These are phyloP conservation scores for Suillus plorans DNA, from an alignment of 768 basidiomycete genomes.

Conservation along the genomic window DNA sequence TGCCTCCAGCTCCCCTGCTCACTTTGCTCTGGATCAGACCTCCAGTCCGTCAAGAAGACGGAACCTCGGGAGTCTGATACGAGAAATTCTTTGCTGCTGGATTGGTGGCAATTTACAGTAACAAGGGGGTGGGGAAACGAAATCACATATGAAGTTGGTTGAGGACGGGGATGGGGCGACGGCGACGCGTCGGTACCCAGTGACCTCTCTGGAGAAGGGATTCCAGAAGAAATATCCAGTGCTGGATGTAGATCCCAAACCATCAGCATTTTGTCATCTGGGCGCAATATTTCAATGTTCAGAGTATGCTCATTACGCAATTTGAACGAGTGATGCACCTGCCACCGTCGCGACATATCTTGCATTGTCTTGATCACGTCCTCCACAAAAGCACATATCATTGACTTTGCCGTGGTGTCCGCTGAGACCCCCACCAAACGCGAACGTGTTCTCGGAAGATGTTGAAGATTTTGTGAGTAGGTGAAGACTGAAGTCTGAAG, in stretches of 20 bases:
- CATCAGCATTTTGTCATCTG: conserved; percentile 84
- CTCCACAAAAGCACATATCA: conserved; percentile 80
- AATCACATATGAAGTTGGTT: conserved; percentile 78
- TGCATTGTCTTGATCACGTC: conserved; percentile 61
- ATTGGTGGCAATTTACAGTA: conserved; percentile 67
- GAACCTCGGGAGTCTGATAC: conserved; percentile 75
- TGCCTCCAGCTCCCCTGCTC: conserved; percentile 59
- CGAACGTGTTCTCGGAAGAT: conserved; percentile 52
- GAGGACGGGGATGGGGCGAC: conserved; percentile 42
- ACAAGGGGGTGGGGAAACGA: conserved; percentile 71
- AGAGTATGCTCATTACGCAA: not conserved
- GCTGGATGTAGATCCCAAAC: conserved; percentile 81
- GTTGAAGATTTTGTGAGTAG: conserved; percentile 58
- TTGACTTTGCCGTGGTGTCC: conserved; percentile 80
- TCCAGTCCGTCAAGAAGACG: conserved; percentile 82
- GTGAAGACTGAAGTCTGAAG: conserved; percentile 68
- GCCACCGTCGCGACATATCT: conserved; percentile 83
- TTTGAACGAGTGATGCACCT: conserved; percentile 39
- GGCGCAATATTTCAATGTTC: not conserved
- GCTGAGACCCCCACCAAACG: conserved; percentile 78
- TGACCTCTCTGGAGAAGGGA: conserved; percentile 32
- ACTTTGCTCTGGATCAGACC: conserved; percentile 58
- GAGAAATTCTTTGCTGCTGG: conserved; percentile 75
- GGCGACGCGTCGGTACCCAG: conserved; percentile 30
- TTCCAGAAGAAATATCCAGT: conserved; percentile 41